Evolutionary conservation across 805 yeast species (phyloP).

Genomic region (Sugiyamaella valdiviana): DNA sequence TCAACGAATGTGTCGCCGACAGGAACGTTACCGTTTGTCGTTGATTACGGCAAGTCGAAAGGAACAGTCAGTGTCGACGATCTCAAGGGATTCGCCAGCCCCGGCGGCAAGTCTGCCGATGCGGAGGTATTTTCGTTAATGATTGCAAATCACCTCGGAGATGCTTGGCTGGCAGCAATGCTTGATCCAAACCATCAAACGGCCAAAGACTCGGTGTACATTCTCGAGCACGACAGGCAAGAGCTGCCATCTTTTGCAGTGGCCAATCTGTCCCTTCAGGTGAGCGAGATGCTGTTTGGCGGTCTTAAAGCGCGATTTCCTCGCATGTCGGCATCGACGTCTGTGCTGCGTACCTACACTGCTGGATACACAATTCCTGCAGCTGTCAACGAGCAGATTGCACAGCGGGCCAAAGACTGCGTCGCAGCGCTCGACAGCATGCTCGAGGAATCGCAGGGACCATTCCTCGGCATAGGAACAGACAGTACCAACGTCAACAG

Average conservation of each 20-base stretch:
- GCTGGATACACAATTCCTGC: neutral
- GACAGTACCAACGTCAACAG: neutral
- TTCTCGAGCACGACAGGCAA: slow-evolving; percentile 7
- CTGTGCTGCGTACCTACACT: slow-evolving; percentile 2
- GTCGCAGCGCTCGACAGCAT: neutral
- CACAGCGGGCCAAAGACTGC: neutral
- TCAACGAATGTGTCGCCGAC: neutral
- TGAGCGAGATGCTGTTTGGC: slow-evolving; percentile 4
- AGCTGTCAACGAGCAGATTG: neutral
- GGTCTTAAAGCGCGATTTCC: slow-evolving; percentile 16
- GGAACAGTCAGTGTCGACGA: neutral
- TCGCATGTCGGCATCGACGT: slow-evolving; percentile 5
- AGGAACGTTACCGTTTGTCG: neutral
- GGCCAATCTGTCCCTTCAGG: slow-evolving; percentile 9
- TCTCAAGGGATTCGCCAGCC: neutral
- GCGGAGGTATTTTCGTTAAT: slow-evolving; percentile 3
- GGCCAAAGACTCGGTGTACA: slow-evolving; percentile 10
- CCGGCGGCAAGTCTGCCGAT: neutral
- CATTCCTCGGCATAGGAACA: neutral
- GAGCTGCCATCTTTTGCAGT: slow-evolving; percentile 6
- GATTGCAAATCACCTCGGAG: slow-evolving; percentile 14
- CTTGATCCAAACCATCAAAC: slow-evolving; percentile 6
- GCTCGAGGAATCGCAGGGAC: neutral
- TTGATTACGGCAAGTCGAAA: neutral
- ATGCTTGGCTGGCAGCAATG: slow-evolving; percentile 18